Conservation (phyloP, 306 rosid genomes). For the Castanopsis chinensis region DNA sequence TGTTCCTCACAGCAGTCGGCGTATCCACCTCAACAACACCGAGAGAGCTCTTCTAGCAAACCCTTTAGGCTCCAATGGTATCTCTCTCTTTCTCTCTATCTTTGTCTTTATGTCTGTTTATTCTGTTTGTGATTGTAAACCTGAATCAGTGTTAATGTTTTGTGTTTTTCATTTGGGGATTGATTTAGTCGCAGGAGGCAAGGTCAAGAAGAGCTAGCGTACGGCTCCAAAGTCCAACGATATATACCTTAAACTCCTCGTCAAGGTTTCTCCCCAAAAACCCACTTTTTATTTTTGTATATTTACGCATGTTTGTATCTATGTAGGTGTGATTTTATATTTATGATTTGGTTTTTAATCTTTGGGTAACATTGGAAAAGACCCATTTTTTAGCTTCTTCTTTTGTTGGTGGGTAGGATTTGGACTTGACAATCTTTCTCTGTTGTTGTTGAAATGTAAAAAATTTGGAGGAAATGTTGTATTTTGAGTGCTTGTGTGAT, state of each 20-base stretch:
- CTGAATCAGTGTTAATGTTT: background rate
- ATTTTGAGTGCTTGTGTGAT: background rate
- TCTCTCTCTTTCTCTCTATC: background rate
- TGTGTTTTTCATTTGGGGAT: constrained; percentile 30
- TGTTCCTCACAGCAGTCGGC: too few relatives aligned
- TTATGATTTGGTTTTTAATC: background rate
- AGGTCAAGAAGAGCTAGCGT: constrained; percentile 73
- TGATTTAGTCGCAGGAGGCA: constrained; percentile 80
- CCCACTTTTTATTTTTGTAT: background rate
- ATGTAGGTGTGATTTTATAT: background rate
- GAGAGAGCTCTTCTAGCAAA: too few relatives aligned
- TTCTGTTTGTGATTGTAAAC: background rate
- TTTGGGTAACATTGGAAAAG: too few relatives aligned
- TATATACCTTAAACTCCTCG: constrained; percentile 65
- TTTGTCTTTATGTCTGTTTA: background rate
- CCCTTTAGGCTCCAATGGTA: constrained; percentile 4
- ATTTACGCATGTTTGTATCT: background rate
- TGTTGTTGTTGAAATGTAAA: too few relatives aligned
- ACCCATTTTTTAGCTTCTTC: too few relatives aligned
- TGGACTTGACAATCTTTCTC: too few relatives aligned
- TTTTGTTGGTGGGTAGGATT: too few relatives aligned
- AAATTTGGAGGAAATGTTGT: too few relatives aligned
- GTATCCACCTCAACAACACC: too few relatives aligned
- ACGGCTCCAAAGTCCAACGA: constrained; percentile 81
- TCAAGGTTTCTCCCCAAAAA: constrained; percentile 26